phyloP scores from a whole-genome alignment of 306 rosid genomes.

The Vicia sativa region DNA sequence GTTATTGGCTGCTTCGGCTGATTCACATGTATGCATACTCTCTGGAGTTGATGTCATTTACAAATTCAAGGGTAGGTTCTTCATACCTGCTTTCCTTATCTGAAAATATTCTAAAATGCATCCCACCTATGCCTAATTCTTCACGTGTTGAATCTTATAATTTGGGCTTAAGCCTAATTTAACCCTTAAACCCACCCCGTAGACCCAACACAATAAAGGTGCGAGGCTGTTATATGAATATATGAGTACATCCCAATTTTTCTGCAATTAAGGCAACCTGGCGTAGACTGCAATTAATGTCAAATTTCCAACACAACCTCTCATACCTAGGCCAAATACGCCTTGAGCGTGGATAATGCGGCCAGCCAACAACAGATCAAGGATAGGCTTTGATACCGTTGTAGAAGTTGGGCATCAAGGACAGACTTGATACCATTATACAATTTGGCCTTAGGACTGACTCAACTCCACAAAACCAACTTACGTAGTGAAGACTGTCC shows the following conservation, averaged over 20 bases:
- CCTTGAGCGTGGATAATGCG: no score
- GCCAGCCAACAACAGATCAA: no score
- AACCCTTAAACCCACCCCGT: not conserved
- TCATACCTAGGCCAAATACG: no score
- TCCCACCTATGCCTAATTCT: constrained; percentile 11
- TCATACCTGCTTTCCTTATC: constrained; percentile 19
- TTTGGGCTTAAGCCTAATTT: not conserved
- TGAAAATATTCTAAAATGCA: constrained; percentile 2
- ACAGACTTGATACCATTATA: no score
- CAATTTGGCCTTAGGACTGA: no score
- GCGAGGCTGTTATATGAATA: not conserved
- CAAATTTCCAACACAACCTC: no score
- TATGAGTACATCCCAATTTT: not conserved
- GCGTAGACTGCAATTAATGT: no score
- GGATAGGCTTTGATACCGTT: no score
- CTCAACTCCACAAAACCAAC: no score
- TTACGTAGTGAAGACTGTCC: no score
- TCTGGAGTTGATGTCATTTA: constrained; percentile 55
- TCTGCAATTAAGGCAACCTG: not conserved
- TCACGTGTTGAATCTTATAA: constrained; percentile 2
- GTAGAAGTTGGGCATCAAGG: no score
- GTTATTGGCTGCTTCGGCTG: constrained; percentile 70
- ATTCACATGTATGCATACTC: constrained; percentile 62
- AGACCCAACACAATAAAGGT: not conserved
- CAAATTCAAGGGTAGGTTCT: constrained; percentile 64